phyloP scores from a whole-genome alignment of 495 filamentous ascomycete genomes.

The Platismatia glauca region DNA sequence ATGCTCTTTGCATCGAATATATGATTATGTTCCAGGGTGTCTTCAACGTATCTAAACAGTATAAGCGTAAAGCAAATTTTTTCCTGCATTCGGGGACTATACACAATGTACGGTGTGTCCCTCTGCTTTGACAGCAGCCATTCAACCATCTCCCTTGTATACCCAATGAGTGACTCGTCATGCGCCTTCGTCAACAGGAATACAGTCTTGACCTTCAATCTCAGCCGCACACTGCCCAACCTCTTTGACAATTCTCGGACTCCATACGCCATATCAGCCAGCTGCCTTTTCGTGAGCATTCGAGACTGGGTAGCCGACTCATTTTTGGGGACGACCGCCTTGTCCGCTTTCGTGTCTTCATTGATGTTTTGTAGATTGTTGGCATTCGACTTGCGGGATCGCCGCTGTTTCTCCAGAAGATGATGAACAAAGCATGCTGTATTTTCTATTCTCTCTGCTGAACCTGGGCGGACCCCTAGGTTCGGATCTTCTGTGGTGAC shows the following conservation, averaged over 20 bases:
- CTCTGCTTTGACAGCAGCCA: conserved; percentile 82
- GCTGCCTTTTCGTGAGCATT: conserved; percentile 81
- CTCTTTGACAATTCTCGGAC: conserved; percentile 85
- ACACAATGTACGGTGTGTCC: conserved; percentile 62
- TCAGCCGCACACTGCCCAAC: conserved; percentile 66
- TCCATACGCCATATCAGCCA: conserved; percentile 93
- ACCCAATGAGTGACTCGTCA: conserved; percentile 68
- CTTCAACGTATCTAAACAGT: conserved; percentile 53
- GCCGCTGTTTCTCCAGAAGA: conserved; percentile 54
- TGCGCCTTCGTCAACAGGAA: conserved; percentile 86
- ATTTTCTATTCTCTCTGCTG: conserved; percentile 35
- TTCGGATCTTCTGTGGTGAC: conserved; percentile 47
- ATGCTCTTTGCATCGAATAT: conserved; percentile 62
- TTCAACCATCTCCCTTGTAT: conserved; percentile 65
- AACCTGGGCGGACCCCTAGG: conserved; percentile 30
- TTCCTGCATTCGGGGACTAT: conserved; percentile 22
- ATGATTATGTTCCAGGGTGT: conserved; percentile 57
- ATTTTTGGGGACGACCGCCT: conserved; percentile 21
- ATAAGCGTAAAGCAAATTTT: neutral
- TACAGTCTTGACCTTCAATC: conserved; percentile 69
- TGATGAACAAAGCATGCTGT: conserved; percentile 81
- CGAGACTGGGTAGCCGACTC: conserved; percentile 43
- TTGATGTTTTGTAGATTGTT: conserved; percentile 21
- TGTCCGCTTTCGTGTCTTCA: conserved; percentile 32
- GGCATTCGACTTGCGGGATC: conserved; percentile 18